Conservation (phyloP, 192 early-diverging fungal genomes). For the Coemansia sp. region DNA sequence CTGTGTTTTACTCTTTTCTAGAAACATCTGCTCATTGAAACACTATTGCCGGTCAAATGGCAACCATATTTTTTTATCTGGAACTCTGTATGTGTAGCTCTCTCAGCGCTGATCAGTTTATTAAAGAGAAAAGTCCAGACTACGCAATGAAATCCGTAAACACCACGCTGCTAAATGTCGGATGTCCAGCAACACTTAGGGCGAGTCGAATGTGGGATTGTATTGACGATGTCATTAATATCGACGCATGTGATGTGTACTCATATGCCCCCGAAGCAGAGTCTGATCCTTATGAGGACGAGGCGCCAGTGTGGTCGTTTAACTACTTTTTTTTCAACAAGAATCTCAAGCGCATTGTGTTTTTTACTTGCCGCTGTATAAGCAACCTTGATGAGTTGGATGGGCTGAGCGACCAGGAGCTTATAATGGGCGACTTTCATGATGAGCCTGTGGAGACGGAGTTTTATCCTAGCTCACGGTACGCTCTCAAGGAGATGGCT, state of each 20-base stretch:
- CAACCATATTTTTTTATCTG: not conserved
- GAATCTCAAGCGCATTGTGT: constrained; percentile 86
- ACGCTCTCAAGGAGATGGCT: constrained; percentile 38
- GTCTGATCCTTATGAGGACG: constrained; percentile 87
- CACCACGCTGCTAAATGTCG: constrained; percentile 80
- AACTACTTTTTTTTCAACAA: constrained; percentile 98
- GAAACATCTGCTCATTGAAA: not conserved
- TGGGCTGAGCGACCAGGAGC: constrained; percentile 44
- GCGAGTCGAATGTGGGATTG: constrained; percentile 76
- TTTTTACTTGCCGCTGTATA: constrained; percentile 85
- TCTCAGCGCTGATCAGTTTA: constrained; percentile 54
- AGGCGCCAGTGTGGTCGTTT: constrained; percentile 89
- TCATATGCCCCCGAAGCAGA: constrained; percentile 85
- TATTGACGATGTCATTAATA: constrained; percentile 79
- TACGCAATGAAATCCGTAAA: constrained; percentile 82
- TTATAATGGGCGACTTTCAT: constrained; percentile 40
- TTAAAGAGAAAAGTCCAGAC: constrained; percentile 66
- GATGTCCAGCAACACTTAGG: constrained; percentile 49
- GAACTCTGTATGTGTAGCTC: constrained; percentile 30
- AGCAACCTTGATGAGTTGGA: constrained; percentile 65
- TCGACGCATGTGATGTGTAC: constrained; percentile 88
- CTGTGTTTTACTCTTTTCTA: too few species aligned
- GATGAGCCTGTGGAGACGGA: constrained; percentile 41
- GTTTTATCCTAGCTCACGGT: constrained; percentile 35
- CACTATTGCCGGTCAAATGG: not conserved